Percentiles rank a stretch among this genome's conserved stretches.
These are phyloP conservation scores for Penicillium sp. DNA, from an alignment of 2,329 filamentous ascomycete species.

Conservation along the genomic window DNA sequence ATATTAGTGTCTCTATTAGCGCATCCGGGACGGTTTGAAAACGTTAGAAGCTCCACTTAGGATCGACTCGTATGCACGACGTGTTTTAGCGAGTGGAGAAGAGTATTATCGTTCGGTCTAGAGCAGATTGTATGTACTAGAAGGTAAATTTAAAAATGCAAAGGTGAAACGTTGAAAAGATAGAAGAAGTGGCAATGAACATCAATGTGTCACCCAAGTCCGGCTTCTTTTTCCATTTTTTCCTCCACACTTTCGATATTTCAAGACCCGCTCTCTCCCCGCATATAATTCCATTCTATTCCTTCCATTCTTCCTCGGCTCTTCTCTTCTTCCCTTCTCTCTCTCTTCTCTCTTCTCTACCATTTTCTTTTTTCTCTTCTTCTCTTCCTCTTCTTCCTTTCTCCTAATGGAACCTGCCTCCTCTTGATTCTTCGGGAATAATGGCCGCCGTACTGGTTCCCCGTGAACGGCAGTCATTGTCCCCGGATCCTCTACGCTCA, in stretches of 20 bases:
- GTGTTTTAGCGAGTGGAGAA: background rate
- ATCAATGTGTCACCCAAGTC: background rate
- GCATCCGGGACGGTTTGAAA: slow-evolving; percentile 7
- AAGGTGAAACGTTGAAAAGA: background rate
- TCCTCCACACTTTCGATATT: background rate
- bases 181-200: background rate
- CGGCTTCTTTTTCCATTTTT: background rate
- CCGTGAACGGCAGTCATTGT: slow-evolving; percentile 29
- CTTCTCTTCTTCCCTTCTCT: background rate
- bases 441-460: slow-evolving; percentile 37
- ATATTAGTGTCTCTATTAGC: background rate
- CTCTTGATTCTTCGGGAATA: slow-evolving; percentile 7
- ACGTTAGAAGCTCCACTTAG: slow-evolving; percentile 3
- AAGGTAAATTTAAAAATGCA: background rate
- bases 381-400: background rate
- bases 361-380: background rate
- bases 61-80: slow-evolving; percentile 2
- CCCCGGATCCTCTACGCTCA: slow-evolving; percentile 29
- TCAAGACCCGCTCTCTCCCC: background rate
- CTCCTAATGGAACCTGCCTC: background rate
- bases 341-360: background rate
- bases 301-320: background rate
- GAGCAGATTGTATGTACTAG: background rate
- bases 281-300: background rate
- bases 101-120: slow-evolving; percentile 7